Conservation (phyloP, 805 yeast species). For the Saccharomycopsis sp. region DNA sequence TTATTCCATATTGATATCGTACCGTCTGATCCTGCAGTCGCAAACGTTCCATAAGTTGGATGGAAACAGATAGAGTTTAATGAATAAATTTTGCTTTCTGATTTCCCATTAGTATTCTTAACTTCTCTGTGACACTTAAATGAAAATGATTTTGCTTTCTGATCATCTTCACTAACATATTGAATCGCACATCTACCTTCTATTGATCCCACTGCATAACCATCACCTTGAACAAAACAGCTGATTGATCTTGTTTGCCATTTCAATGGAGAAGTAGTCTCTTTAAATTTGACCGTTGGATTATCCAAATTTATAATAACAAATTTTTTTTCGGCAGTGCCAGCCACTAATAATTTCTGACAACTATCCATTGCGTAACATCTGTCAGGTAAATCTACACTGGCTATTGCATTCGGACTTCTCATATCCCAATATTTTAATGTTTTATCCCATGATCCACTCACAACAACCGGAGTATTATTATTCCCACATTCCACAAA, state of each 20-base stretch:
- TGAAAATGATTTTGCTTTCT: constrained; percentile 67
- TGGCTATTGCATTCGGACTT: constrained; percentile 72
- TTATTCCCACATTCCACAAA: constrained; percentile 81
- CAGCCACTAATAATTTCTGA: constrained; percentile 82
- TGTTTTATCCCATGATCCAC: constrained; percentile 97
- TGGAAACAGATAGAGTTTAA: constrained; percentile 80
- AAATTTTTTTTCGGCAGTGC: constrained; percentile 84
- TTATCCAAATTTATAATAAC: constrained; percentile 69
- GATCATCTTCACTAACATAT: constrained; percentile 79
- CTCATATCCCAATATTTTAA: constrained; percentile 93
- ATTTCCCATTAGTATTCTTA: constrained; percentile 40
- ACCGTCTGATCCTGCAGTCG: constrained; percentile 94
- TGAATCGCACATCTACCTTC: constrained; percentile 96
- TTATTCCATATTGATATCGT: constrained; percentile 94
- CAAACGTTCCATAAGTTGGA: constrained; percentile 84
- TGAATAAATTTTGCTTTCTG: constrained; percentile 68
- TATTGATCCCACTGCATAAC: constrained; percentile 86
- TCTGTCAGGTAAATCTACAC: constrained; percentile 80
- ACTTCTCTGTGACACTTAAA: constrained; percentile 90
- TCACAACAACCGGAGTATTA: constrained; percentile 69
- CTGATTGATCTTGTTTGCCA: constrained; percentile 79
- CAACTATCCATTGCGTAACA: constrained; percentile 84
- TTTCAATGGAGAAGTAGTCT: constrained; percentile 69
- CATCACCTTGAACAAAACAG: constrained; percentile 88
- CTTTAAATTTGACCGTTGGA: constrained; percentile 78